These are phyloP conservation scores for Penicillium verrucosum DNA, from an alignment of 2,329 filamentous ascomycete species.

Conservation along the genomic window DNA sequence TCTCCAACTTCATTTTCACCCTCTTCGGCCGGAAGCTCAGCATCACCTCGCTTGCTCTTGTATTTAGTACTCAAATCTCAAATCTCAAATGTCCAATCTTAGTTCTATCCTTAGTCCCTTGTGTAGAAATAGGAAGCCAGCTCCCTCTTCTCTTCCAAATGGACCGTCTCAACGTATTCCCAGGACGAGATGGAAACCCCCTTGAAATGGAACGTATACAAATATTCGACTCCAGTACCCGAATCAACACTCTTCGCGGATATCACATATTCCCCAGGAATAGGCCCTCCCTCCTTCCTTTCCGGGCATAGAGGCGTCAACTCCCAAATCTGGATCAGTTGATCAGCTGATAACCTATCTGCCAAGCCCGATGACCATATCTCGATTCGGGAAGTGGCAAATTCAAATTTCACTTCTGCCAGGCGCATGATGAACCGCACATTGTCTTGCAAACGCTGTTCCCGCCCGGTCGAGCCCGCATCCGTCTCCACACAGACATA, in stretches of 20 bases:
- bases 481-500: slow-evolving; percentile 31
- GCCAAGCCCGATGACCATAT: slow-evolving; percentile 12
- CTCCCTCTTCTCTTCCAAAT: neutral
- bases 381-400: slow-evolving; percentile 10
- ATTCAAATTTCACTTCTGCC: slow-evolving; percentile 2
- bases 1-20: neutral
- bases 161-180: slow-evolving; percentile 3
- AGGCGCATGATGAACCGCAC: slow-evolving; percentile 15
- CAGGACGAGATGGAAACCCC: slow-evolving; percentile 30
- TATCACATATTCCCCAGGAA: slow-evolving; percentile 16
- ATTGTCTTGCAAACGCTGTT: neutral
- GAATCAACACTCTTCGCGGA: slow-evolving; percentile 2
- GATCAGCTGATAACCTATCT: neutral
- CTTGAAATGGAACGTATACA: slow-evolving; percentile 27
- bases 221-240: neutral
- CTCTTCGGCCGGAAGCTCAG: neutral
- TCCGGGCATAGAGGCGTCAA: slow-evolving; percentile 4
- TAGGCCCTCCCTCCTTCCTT: neutral
- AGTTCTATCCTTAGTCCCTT: neutral
- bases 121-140: neutral
- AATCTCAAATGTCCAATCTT: no score
- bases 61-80: neutral
- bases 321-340: slow-evolving; percentile 7
- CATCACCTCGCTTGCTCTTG: neutral
- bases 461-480: neutral